Evolutionary conservation across 2,329 filamentous ascomycete species (phyloP).

Genomic region (Cladosporium cucumerinum): DNA sequence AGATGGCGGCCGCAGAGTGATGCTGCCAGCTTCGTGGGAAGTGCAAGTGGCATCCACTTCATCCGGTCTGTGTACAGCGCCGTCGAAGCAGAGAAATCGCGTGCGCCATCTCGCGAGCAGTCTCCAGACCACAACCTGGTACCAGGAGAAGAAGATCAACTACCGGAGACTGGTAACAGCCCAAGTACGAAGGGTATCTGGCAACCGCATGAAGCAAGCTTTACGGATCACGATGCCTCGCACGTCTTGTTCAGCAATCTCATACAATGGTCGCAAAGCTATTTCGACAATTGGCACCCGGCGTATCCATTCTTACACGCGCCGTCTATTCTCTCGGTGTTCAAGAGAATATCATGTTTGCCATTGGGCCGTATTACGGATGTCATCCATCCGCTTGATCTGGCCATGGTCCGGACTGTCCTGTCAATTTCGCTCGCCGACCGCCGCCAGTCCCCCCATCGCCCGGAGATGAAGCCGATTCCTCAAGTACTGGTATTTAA

Average conservation of each 20-base stretch:
- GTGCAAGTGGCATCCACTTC: slow-evolving; percentile 58
- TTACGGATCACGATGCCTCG: slow-evolving; percentile 3
- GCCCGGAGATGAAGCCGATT: slow-evolving; percentile 30
- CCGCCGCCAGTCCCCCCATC: slow-evolving; percentile 41
- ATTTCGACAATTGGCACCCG: slow-evolving; percentile 58
- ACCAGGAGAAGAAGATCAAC: slow-evolving; percentile 56
- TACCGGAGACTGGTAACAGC: slow-evolving; percentile 32
- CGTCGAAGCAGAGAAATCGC: slow-evolving; percentile 31
- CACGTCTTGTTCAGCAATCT: slow-evolving; percentile 48
- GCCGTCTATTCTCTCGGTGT: slow-evolving; percentile 47
- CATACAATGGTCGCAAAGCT: slow-evolving; percentile 50
- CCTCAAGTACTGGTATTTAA: slow-evolving; percentile 47
- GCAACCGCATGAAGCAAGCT: slow-evolving; percentile 35
- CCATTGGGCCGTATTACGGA: slow-evolving; percentile 18
- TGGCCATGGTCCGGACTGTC: slow-evolving; percentile 48
- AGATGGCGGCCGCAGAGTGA: slow-evolving; percentile 47
- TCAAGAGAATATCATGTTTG: slow-evolving; percentile 45
- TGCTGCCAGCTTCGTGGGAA: slow-evolving; percentile 55
- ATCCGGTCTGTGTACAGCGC: slow-evolving; percentile 54
- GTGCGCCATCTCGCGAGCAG: slow-evolving; percentile 14
- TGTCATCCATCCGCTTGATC: slow-evolving; percentile 36
- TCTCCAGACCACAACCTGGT: slow-evolving; percentile 40
- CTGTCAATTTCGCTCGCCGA: slow-evolving; percentile 55
- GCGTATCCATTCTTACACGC: slow-evolving; percentile 57
- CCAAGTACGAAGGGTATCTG: slow-evolving; percentile 26